Percentiles rank a stretch among this genome's conserved stretches.
phyloP scores from a whole-genome alignment of 495 filamentous ascomycete genomes.

The Aspergillus nanangensis region DNA sequence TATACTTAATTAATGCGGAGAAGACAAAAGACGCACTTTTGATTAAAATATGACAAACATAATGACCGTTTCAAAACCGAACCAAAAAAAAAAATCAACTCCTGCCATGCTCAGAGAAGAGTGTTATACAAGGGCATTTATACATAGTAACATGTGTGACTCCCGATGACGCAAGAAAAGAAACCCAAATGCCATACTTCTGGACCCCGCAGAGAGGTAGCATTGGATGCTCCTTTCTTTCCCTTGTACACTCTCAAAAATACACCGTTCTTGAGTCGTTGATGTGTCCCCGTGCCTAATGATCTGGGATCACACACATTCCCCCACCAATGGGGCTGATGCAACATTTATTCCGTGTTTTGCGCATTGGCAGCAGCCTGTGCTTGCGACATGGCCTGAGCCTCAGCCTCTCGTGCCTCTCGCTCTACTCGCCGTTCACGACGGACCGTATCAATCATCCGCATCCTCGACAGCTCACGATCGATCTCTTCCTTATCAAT shows the following conservation, averaged over 20 bases:
- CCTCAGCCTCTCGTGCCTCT: constrained; percentile 49
- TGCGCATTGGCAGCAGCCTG: constrained; percentile 17
- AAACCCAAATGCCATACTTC: not conserved
- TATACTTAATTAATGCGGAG: not conserved
- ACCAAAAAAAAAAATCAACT: constrained; percentile 18
- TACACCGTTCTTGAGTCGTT: not conserved
- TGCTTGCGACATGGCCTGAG: constrained; percentile 26
- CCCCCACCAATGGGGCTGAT: too few species aligned
- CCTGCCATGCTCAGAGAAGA: constrained; percentile 35
- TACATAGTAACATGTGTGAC: constrained; percentile 15
- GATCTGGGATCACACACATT: not conserved
- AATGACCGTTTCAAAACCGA: constrained; percentile 4
- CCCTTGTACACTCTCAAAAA: not conserved
- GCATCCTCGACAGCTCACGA: constrained; percentile 69
- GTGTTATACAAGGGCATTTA: constrained; percentile 26
- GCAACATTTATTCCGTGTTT: constrained; percentile 13
- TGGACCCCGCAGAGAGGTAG: constrained; percentile 7
- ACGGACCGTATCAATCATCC: constrained; percentile 35
- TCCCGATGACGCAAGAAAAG: constrained; percentile 4
- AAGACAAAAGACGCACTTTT: not conserved
- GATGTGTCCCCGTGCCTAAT: not conserved
- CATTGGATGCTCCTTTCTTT: not conserved
- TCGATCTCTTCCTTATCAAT: constrained; percentile 84
- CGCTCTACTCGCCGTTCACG: constrained; percentile 54
- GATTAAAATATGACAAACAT: not conserved